Evolutionary conservation across 768 basidiomycete species (phyloP).

Genomic region (Cystofilobasidium bisporidii): DNA sequence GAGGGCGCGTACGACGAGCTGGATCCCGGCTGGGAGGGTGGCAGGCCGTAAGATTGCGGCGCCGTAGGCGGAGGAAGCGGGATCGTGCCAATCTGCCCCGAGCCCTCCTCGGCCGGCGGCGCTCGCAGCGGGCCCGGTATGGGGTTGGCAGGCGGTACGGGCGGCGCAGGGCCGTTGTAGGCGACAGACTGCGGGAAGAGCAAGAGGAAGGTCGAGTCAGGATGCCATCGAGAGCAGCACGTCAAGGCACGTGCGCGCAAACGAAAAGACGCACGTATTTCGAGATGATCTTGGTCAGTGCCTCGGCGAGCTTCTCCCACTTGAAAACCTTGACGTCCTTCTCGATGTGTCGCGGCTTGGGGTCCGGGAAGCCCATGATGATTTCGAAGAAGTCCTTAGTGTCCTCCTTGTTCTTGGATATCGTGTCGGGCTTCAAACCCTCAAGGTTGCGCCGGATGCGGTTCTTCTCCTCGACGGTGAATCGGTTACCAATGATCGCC

Average conservation of each 20-base stretch:
- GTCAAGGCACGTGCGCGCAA: not conserved
- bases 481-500: slow-evolving; percentile 60
- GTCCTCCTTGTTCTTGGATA: slow-evolving; percentile 72
- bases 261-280: slow-evolving; percentile 12
- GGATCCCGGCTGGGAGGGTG: not conserved
- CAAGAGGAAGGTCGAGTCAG: not conserved
- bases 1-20: not conserved
- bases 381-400: slow-evolving; percentile 83
- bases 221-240: not conserved
- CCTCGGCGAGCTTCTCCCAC: slow-evolving; percentile 23
- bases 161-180: not conserved
- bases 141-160: not conserved
- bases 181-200: slow-evolving; percentile 10
- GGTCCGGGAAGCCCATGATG: slow-evolving; percentile 92
- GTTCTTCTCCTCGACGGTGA: slow-evolving; percentile 94
- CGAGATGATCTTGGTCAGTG: slow-evolving; percentile 21
- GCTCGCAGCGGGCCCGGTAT: not conserved
- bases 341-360: slow-evolving; percentile 92
- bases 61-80: not conserved
- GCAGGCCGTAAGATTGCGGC: not conserved
- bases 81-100: not conserved
- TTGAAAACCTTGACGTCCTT: slow-evolving; percentile 66
- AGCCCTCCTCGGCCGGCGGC: not conserved
- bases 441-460: slow-evolving; percentile 89
- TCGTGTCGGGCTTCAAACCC: slow-evolving; percentile 77